phyloP scores from a whole-genome alignment of 805 yeast genomes.

The Peterozyma toletana region DNA sequence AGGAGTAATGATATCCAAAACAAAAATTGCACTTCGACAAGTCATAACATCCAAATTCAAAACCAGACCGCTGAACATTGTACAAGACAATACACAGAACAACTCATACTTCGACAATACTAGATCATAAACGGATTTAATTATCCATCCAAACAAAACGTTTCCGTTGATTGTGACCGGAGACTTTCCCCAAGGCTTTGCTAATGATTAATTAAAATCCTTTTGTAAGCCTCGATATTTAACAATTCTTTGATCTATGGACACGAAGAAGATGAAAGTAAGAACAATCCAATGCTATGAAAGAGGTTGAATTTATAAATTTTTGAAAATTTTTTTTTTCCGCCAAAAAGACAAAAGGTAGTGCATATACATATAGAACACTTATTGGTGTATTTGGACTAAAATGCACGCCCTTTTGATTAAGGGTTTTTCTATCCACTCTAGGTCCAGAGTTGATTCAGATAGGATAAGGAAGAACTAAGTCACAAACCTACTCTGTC shows the following conservation, averaged over 20 bases:
- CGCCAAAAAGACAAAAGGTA: background rate
- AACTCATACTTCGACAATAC: no score
- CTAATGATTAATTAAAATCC: slow-evolving; percentile 22
- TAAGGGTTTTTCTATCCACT: no score
- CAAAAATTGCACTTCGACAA: background rate
- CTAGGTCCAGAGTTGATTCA: no score
- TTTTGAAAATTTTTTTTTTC: background rate
- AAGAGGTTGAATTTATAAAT: background rate
- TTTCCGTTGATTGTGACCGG: slow-evolving; percentile 74
- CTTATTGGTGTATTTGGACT: no score
- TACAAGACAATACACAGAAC: background rate
- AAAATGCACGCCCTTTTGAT: no score
- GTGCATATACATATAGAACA: background rate
- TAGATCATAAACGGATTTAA: no score
- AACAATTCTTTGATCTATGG: slow-evolving; percentile 72
- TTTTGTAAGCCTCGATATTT: slow-evolving; percentile 57
- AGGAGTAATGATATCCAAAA: slow-evolving; percentile 11
- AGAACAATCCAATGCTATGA: background rate
- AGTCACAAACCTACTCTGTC: no score
- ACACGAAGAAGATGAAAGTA: slow-evolving; percentile 24
- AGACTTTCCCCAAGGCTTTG: slow-evolving; percentile 82
- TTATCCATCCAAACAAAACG: slow-evolving; percentile 9
- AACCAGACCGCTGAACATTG: background rate
- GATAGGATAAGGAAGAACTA: no score
- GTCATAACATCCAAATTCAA: background rate